Conservation (phyloP, 192 early-diverging fungal species). For the Podila epigama region DNA sequence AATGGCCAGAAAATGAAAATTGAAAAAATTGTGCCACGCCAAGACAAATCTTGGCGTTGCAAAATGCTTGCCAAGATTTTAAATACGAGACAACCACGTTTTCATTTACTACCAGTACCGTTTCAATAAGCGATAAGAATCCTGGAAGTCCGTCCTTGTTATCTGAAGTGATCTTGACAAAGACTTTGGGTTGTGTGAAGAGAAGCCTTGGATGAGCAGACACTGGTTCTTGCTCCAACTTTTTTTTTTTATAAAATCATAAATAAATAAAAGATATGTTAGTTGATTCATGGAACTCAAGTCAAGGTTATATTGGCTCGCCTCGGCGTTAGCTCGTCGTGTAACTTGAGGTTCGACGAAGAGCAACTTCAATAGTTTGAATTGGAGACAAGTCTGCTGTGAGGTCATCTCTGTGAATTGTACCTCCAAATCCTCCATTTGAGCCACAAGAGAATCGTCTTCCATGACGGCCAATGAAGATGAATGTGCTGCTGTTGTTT, state of each 20-base stretch:
- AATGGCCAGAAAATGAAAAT: too few relatives aligned
- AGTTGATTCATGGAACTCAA: too few relatives aligned
- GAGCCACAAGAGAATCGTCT: slow-evolving; percentile 29
- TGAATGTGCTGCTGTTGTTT: neutral
- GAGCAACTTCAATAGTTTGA: too few relatives aligned
- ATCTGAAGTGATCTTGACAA: slow-evolving; percentile 69
- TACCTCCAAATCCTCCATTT: slow-evolving; percentile 48
- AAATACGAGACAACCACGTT: too few relatives aligned
- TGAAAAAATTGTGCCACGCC: too few relatives aligned
- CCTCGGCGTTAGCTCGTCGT: too few relatives aligned
- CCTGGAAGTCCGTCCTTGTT: slow-evolving; percentile 71
- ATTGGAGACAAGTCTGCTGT: too few relatives aligned
- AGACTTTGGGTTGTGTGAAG: slow-evolving; percentile 76
- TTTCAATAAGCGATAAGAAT: slow-evolving; percentile 70
- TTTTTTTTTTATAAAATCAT: neutral
- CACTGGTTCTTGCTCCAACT: slow-evolving; percentile 15
- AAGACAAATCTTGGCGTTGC: too few relatives aligned
- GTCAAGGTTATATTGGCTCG: too few relatives aligned
- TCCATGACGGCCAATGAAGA: slow-evolving; percentile 27
- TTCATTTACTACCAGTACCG: too few relatives aligned
- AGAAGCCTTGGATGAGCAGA: slow-evolving; percentile 52
- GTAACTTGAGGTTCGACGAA: too few relatives aligned
- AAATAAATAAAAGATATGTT: neutral
- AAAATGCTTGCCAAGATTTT: too few relatives aligned
- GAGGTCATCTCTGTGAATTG: neutral